A percentile compares a stretch with the other conserved stretches of the same genome.
These are phyloP conservation scores for Solanum hybrid DNA, from an alignment of 305 asterid genomes.

Conservation along the genomic window DNA sequence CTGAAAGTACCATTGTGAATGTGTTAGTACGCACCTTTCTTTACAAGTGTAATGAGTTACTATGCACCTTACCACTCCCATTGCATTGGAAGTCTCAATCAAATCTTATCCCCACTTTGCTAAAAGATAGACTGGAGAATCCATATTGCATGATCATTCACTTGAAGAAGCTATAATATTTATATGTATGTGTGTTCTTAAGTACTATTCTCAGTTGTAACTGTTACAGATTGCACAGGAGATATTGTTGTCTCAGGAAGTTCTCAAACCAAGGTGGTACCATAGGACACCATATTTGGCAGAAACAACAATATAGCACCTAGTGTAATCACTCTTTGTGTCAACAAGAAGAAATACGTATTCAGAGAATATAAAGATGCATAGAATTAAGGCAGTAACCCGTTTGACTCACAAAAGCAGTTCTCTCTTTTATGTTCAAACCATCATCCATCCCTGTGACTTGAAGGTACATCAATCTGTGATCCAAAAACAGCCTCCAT, in stretches of 20 bases:
- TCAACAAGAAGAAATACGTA: neutral
- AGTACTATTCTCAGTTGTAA: neutral
- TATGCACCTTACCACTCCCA: neutral
- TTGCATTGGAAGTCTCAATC: neutral
- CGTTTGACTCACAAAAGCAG: constrained; percentile 61
- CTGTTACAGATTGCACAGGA: neutral
- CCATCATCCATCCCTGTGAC: constrained; percentile 95
- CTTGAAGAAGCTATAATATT: neutral
- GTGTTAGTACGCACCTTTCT: neutral
- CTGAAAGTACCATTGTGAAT: neutral
- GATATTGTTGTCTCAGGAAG: neutral
- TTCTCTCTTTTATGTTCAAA: constrained; percentile 66
- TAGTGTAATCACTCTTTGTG: neutral
- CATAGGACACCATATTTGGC: neutral
- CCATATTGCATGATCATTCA: neutral
- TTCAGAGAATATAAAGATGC: constrained; percentile 1
- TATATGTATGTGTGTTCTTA: neutral
- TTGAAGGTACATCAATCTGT: constrained; percentile 75
- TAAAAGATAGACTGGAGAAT: neutral
- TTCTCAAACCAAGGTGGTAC: neutral
- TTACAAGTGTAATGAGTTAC: neutral
- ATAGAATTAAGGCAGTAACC: constrained; percentile 6
- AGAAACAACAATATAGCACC: neutral
- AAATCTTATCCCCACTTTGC: neutral
- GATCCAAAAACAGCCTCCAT: constrained; percentile 7